Base-by-base conservation (phyloP, 352 stramenopile genomes). In the Phytophthora crassamura region DNA sequence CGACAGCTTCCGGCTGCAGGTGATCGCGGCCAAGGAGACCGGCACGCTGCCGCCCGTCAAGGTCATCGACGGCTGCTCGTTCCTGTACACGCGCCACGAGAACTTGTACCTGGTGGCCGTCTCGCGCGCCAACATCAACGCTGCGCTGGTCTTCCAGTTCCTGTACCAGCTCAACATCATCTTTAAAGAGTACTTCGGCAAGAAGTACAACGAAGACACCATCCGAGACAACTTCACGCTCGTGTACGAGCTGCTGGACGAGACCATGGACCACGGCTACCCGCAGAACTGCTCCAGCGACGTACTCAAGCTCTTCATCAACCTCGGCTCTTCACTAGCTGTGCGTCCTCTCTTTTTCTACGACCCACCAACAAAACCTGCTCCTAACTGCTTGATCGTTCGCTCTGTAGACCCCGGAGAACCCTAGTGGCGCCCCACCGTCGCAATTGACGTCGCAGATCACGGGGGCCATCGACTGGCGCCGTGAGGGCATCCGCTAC, bases 221-320 rank as follows among this genome's bases (percentile, higher is more conserved):
- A 95, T 99, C 62, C 86, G 95, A 40, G 98, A 99, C 74, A 99
- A 99, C 78, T 99, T 99, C 80, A 99, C 97, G 47, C 84, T 99
- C 32, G 97, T 99, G 60, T 99, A 99, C 63, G 97, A 99, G 83
- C 87, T 99, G 30, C 93, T 99, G 69, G 97, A 99, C 64, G 97
- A 99, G 73, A 99, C 97, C 6, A 99, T 99, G 94, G 97, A 99
- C 80, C 98, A 99, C 88, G 97, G 97, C 6, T 99, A 99, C 78
- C 97, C 97, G 28, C 97, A 99, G 84, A 99, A 98, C 77, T 98
- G 95, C 74, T 94, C 95, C 20, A 98, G 99, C 34, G 97, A 99
- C 78, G 93, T 99, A 16, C 86, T 99, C 68, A 98, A 98, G 70
- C 87, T 98, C 59, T 99, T 99, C 78, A 99, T 99, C 69, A 99